Evolutionary conservation across 1,139 yeast genomes (phyloP).

Genomic region (Dujonia santamariae): DNA sequence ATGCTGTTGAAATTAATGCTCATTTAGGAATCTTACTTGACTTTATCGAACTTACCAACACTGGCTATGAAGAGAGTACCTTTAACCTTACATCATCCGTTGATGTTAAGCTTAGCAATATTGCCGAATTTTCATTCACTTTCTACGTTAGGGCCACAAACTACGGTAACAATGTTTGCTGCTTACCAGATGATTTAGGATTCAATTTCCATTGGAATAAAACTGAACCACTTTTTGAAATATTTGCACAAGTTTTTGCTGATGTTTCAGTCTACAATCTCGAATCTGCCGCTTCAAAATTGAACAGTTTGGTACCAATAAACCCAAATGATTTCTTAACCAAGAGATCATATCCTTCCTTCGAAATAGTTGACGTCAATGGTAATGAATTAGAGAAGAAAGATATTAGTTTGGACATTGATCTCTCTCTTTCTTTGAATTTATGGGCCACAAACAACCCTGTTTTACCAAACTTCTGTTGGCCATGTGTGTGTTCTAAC

Average conservation of each 20-base stretch:
- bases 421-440: constrained; percentile 32
- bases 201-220: constrained; percentile 21
- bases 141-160: constrained; percentile 20
- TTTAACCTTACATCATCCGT: constrained; percentile 13
- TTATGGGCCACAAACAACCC: constrained; percentile 4
- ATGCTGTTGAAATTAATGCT: constrained; percentile 15
- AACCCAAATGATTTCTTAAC: constrained; percentile 10
- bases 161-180: constrained; percentile 19
- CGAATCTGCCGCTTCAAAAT: constrained; percentile 16
- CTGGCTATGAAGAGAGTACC: constrained; percentile 17
- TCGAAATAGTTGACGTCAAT: not conserved
- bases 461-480: constrained; percentile 8
- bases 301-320: constrained; percentile 16
- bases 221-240: constrained; percentile 12
- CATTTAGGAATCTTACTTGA: constrained; percentile 14
- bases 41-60: constrained; percentile 16
- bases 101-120: constrained; percentile 16
- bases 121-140: constrained; percentile 25
- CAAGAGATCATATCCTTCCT: not conserved
- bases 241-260: constrained; percentile 2
- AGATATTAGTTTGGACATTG: constrained; percentile 29
- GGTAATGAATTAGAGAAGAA: not conserved
- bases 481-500: constrained; percentile 5
- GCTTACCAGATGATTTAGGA: constrained; percentile 28
- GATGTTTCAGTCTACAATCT: constrained; percentile 3